Evolutionary conservation across 306 rosid species (phyloP).

Genomic region (Erythrophleum fordii): DNA sequence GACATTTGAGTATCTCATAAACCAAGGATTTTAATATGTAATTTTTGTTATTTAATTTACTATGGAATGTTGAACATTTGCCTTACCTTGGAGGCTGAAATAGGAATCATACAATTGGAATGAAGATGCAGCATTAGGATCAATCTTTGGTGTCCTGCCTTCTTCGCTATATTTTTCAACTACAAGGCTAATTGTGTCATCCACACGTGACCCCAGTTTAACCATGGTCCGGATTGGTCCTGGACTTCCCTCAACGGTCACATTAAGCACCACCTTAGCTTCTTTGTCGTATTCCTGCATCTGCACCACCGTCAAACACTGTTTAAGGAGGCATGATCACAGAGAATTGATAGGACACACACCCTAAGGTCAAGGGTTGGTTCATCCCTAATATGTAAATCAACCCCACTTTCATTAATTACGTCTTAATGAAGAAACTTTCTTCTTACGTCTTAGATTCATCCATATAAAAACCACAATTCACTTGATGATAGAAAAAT

Average conservation of each 20-base stretch:
- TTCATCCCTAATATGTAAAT: neutral
- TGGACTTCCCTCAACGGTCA: constrained; percentile 89
- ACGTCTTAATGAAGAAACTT: neutral
- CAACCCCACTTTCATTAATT: neutral
- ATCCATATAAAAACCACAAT: neutral
- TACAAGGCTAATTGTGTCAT: constrained; percentile 65
- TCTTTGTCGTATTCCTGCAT: constrained; percentile 66
- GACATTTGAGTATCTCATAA: too few relatives aligned
- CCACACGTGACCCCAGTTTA: constrained; percentile 76
- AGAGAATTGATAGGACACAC: neutral
- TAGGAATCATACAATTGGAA: constrained; percentile 76
- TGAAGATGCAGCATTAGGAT: constrained; percentile 38
- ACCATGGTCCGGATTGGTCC: constrained; percentile 84
- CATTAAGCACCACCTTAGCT: constrained; percentile 86
- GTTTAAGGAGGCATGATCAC: neutral
- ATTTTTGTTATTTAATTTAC: too few relatives aligned
- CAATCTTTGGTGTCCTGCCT: constrained; percentile 74
- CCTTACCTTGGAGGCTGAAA: constrained; percentile 86
- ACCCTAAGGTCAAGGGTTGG: neutral
- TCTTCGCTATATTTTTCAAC: constrained; percentile 73
- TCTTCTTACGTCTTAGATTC: neutral
- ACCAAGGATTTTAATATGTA: neutral
- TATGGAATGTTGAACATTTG: neutral
- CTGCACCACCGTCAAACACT: neutral
- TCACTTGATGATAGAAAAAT: too few relatives aligned